Evolutionary conservation across 371 early-diverging fungal species (phyloP).

Genomic region (Mortierella sp.): DNA sequence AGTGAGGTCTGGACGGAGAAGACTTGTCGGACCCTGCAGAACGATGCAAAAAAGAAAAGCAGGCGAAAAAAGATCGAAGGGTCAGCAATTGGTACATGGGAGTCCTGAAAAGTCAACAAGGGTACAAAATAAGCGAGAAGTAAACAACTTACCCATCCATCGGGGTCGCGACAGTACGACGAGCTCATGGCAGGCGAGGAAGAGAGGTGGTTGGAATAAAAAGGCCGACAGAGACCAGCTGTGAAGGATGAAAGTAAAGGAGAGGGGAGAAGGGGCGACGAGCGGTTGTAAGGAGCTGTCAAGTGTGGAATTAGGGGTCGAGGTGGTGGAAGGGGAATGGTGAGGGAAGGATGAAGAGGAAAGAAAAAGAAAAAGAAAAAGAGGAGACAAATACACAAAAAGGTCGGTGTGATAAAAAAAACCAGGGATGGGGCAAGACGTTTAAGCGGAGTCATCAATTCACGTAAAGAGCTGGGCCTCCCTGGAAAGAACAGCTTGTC

Average conservation of each 20-base stretch:
- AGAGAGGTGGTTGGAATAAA: neutral
- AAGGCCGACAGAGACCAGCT: neutral
- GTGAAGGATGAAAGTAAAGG: neutral
- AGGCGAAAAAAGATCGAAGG: neutral
- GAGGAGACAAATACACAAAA: neutral
- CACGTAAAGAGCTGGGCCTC: too few relatives aligned
- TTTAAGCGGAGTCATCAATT: neutral
- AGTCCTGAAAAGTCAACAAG: too few relatives aligned
- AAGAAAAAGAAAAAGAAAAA: neutral
- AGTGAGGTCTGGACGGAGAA: constrained; percentile 19
- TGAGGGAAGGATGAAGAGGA: neutral
- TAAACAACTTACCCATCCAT: constrained; percentile 24
- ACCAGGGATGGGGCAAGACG: neutral
- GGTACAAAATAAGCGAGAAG: neutral
- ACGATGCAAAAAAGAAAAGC: neutral
- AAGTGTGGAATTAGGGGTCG: neutral
- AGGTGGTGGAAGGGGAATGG: neutral
- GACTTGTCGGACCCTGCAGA: constrained; percentile 29
- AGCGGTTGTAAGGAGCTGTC: neutral
- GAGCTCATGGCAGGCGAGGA: constrained; percentile 8
- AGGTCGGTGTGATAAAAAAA: too few relatives aligned
- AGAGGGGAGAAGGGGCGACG: neutral
- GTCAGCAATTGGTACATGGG: neutral
- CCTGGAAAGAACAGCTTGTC: too few relatives aligned
- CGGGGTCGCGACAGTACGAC: constrained; percentile 20